Evolutionary conservation across 169 alveolate species (phyloP).

Genomic region (Amoebophrya sp.): DNA sequence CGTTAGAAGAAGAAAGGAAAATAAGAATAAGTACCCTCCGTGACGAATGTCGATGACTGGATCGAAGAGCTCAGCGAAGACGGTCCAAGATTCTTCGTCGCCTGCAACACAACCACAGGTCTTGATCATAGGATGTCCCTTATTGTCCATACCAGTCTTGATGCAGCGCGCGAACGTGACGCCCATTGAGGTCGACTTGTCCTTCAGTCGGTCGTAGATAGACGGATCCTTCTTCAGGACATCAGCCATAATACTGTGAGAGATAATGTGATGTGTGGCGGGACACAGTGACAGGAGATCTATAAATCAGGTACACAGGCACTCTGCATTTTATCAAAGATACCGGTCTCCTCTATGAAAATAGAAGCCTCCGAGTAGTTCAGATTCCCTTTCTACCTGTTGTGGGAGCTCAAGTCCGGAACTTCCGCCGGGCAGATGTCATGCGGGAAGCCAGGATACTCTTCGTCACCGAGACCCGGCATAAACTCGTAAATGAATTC

Average conservation of each 20-base stretch:
- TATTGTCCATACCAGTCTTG: slow-evolving; percentile 44
- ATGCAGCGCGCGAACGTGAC: slow-evolving; percentile 32
- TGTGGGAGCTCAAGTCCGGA: slow-evolving; percentile 34
- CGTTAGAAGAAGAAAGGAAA: background rate
- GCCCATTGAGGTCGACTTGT: slow-evolving; percentile 31
- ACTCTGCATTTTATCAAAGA: too few species aligned
- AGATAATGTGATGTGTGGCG: too few species aligned
- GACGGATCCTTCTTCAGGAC: slow-evolving; percentile 20
- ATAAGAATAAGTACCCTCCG: background rate
- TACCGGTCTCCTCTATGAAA: too few species aligned
- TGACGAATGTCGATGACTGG: slow-evolving; percentile 41
- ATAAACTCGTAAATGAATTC: slow-evolving; percentile 4
- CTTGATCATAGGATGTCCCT: slow-evolving; percentile 39
- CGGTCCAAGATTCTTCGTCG: slow-evolving; percentile 37
- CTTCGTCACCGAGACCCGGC: slow-evolving; percentile 43
- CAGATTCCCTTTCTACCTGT: too few species aligned
- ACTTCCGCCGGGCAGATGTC: slow-evolving; percentile 34
- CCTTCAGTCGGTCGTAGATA: background rate
- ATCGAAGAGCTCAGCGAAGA: slow-evolving; percentile 41
- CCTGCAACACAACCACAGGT: slow-evolving; percentile 38
- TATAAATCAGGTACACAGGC: too few species aligned
- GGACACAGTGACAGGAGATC: too few species aligned
- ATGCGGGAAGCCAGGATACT: slow-evolving; percentile 40
- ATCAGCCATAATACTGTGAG: slow-evolving; percentile 38
- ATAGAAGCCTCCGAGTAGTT: too few species aligned